phyloP scores from a whole-genome alignment of 2,329 filamentous ascomycete species.

The Diaporthe batatas region DNA sequence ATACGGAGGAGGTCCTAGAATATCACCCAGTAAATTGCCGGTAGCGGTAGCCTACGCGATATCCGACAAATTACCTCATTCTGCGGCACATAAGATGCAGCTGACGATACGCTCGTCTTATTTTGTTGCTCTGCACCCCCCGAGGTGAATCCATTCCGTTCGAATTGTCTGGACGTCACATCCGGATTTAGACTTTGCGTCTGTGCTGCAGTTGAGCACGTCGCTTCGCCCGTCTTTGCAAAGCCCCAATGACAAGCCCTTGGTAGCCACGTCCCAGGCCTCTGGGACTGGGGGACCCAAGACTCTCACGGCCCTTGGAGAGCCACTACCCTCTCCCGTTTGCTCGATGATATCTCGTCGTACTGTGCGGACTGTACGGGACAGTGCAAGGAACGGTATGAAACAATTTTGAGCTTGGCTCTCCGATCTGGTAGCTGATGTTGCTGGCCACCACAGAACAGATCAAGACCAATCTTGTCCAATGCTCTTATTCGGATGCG shows the following conservation, averaged over 20 bases:
- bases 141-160: constrained; percentile 43
- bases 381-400: constrained; percentile 27
- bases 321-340: neutral
- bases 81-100: constrained; percentile 41
- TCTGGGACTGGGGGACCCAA: constrained; percentile 18
- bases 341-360: constrained; percentile 13
- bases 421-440: constrained; percentile 34
- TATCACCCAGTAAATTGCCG: constrained; percentile 22
- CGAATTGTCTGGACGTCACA: constrained; percentile 24
- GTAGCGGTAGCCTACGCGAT: constrained; percentile 56
- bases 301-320: constrained; percentile 4
- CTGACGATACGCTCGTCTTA: constrained; percentile 38
- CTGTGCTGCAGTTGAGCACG: constrained; percentile 20
- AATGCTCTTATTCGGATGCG: constrained; percentile 32
- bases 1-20: constrained; percentile 24
- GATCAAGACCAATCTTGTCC: constrained; percentile 39
- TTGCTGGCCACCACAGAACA: constrained; percentile 42
- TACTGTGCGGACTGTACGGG: constrained; percentile 27
- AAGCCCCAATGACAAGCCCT: constrained; percentile 17
- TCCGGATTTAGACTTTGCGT: constrained; percentile 28
- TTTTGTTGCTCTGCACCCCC: constrained; percentile 45
- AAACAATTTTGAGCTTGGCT: constrained; percentile 4
- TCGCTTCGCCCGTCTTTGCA: constrained; percentile 11
- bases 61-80: constrained; percentile 61
- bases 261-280: neutral